Evolutionary conservation across 148 eudicot species (phyloP), one percentile per base, ranked within the genome.

Genomic region (Heliosperma pusillum): DNA sequence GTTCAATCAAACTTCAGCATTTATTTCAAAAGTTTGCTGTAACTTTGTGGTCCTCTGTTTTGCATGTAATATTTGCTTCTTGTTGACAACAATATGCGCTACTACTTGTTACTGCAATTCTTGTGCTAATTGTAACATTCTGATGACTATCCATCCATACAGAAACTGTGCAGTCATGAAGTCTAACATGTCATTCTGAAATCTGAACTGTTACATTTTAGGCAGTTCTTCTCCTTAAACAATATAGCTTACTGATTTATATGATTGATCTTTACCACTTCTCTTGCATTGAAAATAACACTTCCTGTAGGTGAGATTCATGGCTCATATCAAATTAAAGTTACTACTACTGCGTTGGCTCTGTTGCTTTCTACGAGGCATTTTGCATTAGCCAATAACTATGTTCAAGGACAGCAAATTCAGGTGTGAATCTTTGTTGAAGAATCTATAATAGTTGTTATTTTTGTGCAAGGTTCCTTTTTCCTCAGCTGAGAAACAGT

Each of bases 281-380:
- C 6, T 45, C 4, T 57, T 57, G 42, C 74, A 59, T 61, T 36
- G 10, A 42, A 67, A 52, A 47, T 26, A 44, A 56, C 61, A 56
- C 61, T 53, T 33, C 42, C 30, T 80, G 76, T 87, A 95, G 99
- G 97, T 72, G 99, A 95, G 82, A 80, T 95, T 75, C 97, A 87
- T 73, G 99, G 99, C 53, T 86, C 91, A 20, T 95, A 92, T 83
- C 94, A 92, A 86, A 92, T 95, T 71, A 95, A 92, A 83, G 97
- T 92, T 50, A 95, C 99, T 8, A 90, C 99, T 3, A 88, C 97
- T 33, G 97, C 97, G 71, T 87, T 95, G 85, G 92, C 91, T 70
- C 88, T 95, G 71, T 80, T 95, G 79, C 86, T 95, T 66, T 86
- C 91, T 53, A 89, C 99, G 19, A 87, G 82, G 80, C 99, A 95